Conservation (phyloP, 352 stramenopile genomes). For the Globisporangium cederbergense region DNA sequence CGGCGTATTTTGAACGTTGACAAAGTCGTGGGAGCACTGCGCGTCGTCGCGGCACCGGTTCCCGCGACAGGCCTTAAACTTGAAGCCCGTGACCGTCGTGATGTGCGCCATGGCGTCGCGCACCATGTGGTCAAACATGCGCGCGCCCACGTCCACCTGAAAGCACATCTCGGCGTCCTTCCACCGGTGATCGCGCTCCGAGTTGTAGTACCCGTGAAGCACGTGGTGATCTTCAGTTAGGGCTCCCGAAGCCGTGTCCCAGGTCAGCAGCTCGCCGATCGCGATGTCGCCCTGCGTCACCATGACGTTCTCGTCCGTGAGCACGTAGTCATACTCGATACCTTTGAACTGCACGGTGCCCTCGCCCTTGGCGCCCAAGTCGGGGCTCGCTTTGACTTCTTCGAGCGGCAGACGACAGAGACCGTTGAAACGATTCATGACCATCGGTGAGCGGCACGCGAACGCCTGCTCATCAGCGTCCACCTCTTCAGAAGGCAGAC, state of each 20-base stretch:
- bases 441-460: constrained; percentile 34
- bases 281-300: constrained; percentile 77
- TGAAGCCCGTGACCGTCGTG: constrained; percentile 56
- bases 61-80: constrained; percentile 48
- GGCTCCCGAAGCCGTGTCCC: constrained; percentile 18
- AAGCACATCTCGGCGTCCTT: constrained; percentile 59
- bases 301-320: constrained; percentile 70
- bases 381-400: constrained; percentile 29
- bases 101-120: constrained; percentile 62
- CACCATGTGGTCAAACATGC: constrained; percentile 36
- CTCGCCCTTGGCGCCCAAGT: constrained; percentile 15
- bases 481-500: constrained; percentile 22
- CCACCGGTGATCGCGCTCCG: constrained; percentile 74
- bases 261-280: constrained; percentile 52
- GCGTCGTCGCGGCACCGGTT: constrained; percentile 45
- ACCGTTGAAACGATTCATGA: constrained; percentile 43
- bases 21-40: constrained; percentile 52
- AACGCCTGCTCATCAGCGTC: constrained; percentile 38
- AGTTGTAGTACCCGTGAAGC: constrained; percentile 81
- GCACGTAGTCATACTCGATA: constrained; percentile 81
- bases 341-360: constrained; percentile 57
- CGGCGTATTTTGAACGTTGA: constrained; percentile 45
- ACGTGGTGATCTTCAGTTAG: constrained; percentile 19
- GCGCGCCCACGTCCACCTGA: constrained; percentile 48
- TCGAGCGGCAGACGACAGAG: constrained; percentile 67